Conservation (phyloP, 169 alveolate genomes). For the Toxoplasma gondii region DNA sequence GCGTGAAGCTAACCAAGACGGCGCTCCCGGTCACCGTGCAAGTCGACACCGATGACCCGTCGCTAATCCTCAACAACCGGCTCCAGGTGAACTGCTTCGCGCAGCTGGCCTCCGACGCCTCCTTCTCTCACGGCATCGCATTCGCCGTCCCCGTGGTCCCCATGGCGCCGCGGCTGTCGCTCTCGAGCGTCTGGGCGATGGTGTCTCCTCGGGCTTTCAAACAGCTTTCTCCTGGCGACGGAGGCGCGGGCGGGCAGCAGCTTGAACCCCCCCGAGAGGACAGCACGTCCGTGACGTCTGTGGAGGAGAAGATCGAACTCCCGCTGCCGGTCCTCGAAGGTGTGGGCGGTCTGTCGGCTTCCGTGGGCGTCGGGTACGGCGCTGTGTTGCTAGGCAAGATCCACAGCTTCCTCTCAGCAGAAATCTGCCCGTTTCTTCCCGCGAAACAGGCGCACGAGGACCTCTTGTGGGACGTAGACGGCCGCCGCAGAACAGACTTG, state of each 20-base stretch:
- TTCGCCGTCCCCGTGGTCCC: background rate
- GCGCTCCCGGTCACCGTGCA: background rate
- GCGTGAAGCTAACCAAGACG: background rate
- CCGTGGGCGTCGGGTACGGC: background rate
- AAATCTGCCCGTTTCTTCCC: background rate
- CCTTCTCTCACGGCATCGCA: background rate
- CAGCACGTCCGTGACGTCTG: background rate
- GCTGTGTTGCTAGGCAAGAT: background rate
- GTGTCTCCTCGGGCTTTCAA: background rate
- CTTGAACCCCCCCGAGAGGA: background rate
- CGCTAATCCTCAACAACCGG: background rate
- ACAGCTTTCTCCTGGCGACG: no score
- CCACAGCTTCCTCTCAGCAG: background rate
- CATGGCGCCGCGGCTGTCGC: conserved; percentile 7
- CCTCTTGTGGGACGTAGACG: background rate
- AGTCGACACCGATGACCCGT: background rate
- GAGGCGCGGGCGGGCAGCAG: no score
- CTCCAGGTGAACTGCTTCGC: background rate
- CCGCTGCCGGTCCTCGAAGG: background rate
- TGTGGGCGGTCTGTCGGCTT: background rate
- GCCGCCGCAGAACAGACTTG: background rate
- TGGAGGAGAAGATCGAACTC: background rate
- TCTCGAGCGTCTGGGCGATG: background rate
- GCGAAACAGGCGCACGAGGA: background rate
- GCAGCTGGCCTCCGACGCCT: background rate